Base-by-base conservation (phyloP, 441 rosid species). In the Flueggea neowawraea region DNA sequence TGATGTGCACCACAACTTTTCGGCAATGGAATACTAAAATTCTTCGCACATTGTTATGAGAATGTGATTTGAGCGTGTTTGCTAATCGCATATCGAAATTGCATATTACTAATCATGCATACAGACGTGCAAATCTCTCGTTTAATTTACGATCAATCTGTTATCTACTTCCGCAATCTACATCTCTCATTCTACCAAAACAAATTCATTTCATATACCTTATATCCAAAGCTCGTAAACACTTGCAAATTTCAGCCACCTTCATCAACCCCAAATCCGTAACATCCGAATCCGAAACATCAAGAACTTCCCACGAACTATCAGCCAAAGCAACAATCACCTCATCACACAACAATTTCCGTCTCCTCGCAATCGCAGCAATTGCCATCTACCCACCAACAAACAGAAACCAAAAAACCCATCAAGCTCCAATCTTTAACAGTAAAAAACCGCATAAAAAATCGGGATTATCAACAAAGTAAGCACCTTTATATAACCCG, bases 351-450 rank as follows among this genome's bases (percentile, higher is more conserved):
- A 94, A 74, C 65, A 90, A 71, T 76, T 73, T 82, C 64, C 89
- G 83, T 79, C 98, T 90, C 75, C 86, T 80, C 53, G 97, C 95
- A 77, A 94, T 86, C 69, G 95, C 90, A n/a, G 74, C 81, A 64
- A 94, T 64, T 3, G 88, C 78, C 70, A 83, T 75, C 97, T 90
- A 74, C 53, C 60, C 52, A n/a, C 16, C 28, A 22, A 22, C 28
- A 22, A 22, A 22, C 28, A 22, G 28, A 1, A 22, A 51, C 43
- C 8, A 16, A 31, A 16, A 57, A 28, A 22, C 28, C 28, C 8
- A 16, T 8, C 17, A 57, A 8, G 10, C 51, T 39, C 33, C 5
- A 11, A 12, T 43, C 31, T 22, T 4, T 45, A 48, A 7, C 11
- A 44, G 55, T 5, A 12, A 64, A 13, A 5, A 41, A 48, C 36